Conservation (phyloP, 106 monocot genomes). For the Dactylorhiza incarnata region DNA sequence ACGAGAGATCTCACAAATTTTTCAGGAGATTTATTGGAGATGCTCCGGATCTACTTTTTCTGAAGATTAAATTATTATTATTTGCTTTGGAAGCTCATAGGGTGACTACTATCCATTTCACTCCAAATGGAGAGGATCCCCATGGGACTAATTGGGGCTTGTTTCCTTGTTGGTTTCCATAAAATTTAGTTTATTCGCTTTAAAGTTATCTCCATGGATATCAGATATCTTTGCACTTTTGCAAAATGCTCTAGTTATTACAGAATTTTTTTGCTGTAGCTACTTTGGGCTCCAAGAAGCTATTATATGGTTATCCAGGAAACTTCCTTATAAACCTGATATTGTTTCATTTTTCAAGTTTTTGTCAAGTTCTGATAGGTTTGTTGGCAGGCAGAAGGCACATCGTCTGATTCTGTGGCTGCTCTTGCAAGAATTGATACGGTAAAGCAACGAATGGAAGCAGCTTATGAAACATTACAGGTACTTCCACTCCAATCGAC, state of each 20-base stretch:
- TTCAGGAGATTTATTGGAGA: background rate
- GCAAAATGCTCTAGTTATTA: too few relatives aligned
- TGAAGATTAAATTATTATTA: background rate
- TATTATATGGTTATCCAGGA: background rate
- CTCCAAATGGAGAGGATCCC: too few relatives aligned
- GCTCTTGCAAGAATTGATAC: conserved; percentile 82
- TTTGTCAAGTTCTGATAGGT: background rate
- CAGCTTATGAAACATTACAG: conserved; percentile 91
- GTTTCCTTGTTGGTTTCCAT: background rate
- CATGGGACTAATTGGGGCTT: background rate
- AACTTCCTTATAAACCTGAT: background rate
- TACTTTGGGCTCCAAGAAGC: too few relatives aligned
- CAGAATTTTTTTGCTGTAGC: too few relatives aligned
- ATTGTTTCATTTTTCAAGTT: background rate
- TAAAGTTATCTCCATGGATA: background rate
- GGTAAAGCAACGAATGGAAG: conserved; percentile 92
- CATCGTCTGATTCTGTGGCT: conserved; percentile 77
- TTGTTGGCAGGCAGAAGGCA: conserved; percentile 67
- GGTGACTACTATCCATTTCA: too few relatives aligned
- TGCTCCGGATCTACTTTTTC: background rate
- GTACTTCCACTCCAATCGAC: conserved; percentile 19
- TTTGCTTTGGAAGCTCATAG: background rate
- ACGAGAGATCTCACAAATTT: background rate
- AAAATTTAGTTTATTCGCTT: background rate
- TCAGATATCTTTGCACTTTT: background rate